Base-by-base conservation (phyloP, 352 stramenopile genomes). In the Pelagophyceae sp. region DNA sequence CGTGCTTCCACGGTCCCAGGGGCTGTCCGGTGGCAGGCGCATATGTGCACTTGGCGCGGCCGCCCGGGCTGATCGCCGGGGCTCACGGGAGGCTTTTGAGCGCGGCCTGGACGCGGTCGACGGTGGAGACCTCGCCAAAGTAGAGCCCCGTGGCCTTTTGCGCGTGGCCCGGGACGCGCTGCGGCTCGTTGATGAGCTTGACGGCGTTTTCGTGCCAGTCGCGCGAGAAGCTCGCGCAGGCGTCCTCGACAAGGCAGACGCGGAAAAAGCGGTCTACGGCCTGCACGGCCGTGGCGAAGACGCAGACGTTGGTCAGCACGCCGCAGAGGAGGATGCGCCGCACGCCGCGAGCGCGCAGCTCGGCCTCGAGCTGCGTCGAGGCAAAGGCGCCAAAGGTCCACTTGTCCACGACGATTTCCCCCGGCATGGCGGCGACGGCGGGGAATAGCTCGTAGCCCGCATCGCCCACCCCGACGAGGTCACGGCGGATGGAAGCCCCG, bases 371-470 rank as follows among this genome's bases (percentile, higher is more conserved):
- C 29, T 72, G 29, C 31, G 63, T 72, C 31, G 31, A 38, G 11
- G 35, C 63, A 35, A 72, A 72, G 63, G 63, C 63, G 31, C 31
- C 29, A 32, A 50, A 50, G 63, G 63, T 45, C 63, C 31, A 50
- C 63, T 72, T 72, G 35, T 72, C 63, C 5, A 72, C 63, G 63
- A 72, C 63, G 63, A 45, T 38, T 32, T 72, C 63, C 29, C 63
- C 63, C 31, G 29, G 31, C 19, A 6, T 11, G 29, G 63, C 31
- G 31, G 31, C 35, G 63, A 38, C 29, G 6, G 63, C 63, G 35
- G 6, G 29, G 63, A n/a, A 5, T n/a, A 72, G 29, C 31, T 11
- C 31, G 31, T 45, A 72, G 31, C 63, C 63, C 6, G 31, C 6
- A 15, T 72, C 31, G 23, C 58, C 58, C 6, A 27, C 5, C 29